These are phyloP conservation scores for Dipteronia sinensis DNA, from an alignment of 345 rosid genomes.

Conservation along the genomic window DNA sequence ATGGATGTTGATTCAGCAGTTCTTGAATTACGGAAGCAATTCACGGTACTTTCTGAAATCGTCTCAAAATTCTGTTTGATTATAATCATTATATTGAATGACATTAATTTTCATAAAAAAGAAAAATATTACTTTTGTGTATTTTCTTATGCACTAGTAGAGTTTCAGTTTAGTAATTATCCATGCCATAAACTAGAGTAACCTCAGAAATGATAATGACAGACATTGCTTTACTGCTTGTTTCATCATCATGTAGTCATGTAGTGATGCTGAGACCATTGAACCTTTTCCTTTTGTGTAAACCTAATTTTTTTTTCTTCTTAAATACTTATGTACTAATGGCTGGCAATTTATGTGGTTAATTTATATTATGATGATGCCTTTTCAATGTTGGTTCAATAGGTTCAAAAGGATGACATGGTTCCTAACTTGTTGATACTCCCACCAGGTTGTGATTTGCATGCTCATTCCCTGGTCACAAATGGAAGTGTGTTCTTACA, in stretches of 20 bases:
- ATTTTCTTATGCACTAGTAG: neutral
- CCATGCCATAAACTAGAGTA: neutral
- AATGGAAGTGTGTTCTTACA: slow-evolving; percentile 79
- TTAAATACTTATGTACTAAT: too few species aligned
- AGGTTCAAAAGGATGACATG: slow-evolving; percentile 80
- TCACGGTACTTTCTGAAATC: slow-evolving; percentile 45
- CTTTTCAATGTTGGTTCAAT: slow-evolving; percentile 17
- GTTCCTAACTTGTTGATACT: slow-evolving; percentile 70
- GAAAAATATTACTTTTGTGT: neutral
- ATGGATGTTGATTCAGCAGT: slow-evolving; percentile 66
- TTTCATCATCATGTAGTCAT: slow-evolving; percentile 9
- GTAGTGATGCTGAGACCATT: neutral
- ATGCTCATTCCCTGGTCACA: slow-evolving; percentile 72
- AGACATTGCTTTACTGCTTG: neutral
- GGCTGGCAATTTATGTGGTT: neutral
- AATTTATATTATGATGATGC: slow-evolving; percentile 7
- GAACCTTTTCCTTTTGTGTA: neutral
- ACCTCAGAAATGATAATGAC: neutral
- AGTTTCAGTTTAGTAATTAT: neutral
- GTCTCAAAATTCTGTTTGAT: slow-evolving; percentile 13
- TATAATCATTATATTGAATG: slow-evolving; percentile 3
- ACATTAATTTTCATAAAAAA: neutral
- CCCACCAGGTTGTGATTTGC: slow-evolving; percentile 85
- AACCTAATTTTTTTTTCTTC: too few species aligned
- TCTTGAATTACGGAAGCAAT: slow-evolving; percentile 57